Base-by-base conservation (phyloP, 805 yeast genomes). In the Saturnispora mendoncae region DNA sequence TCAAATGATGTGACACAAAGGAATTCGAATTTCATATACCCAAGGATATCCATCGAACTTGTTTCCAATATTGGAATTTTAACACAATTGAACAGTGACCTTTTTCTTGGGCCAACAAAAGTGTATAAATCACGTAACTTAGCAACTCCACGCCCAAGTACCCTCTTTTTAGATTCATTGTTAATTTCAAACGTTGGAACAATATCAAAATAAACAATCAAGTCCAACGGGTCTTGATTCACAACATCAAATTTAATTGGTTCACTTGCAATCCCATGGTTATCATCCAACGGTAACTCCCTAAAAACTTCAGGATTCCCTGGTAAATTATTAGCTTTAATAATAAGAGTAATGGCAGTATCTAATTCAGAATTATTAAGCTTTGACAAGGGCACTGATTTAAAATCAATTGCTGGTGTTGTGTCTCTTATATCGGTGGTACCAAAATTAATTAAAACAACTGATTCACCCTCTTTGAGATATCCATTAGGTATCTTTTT, bases 111-210 rank as follows among this genome's bases (percentile, higher is more conserved):
- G 6, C 95, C 90, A 30, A 85, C 85, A 13, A 71, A 64, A 1
- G 88, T 75, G 52, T 73, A 72, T 0, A 76, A 74, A 39, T 72
- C 70, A 38, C 73, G 68, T 51, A 86, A 65, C 46, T 80, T 57
- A 0, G 88, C 94, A 29, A 85, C 87, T 1, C 86, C 97, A 38
- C 97, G 70, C 13, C 95, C 97, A 27, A 88, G 64, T 20, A 79
- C 68, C n/a, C 48, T 50, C 31, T 38, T 47, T 15, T 48, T 53
- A 32, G 47, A 50, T 6, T 37, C 34, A 9, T 31, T 25, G 15
- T 46, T 54, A 9, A 49, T 45, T 35, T 78, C 81, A 59, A 86
- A 87, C 0, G 97, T 85, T 19, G 96, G 95, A 14, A 88, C 86
- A 42, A 88, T 72, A 59, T 90, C 97, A 61, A 90, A 90, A 29